Base-by-base conservation (phyloP, 169 alveolate genomes). In the Eimeria acervulina region DNA sequence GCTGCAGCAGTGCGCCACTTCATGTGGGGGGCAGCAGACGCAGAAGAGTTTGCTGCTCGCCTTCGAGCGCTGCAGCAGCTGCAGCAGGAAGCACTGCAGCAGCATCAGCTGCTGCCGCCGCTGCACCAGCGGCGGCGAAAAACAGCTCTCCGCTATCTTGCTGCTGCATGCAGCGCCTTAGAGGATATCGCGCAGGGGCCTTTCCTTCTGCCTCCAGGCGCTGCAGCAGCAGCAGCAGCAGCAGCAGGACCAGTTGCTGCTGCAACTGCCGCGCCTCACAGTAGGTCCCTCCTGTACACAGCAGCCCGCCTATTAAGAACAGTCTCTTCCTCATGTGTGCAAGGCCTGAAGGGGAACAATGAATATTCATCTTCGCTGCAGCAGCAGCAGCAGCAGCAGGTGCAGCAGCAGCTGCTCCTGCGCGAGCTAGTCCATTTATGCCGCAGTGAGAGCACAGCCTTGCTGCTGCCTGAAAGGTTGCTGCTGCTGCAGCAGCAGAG, bases 1-100 rank as follows among this genome's bases (percentile, higher is more conserved):
- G 80, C 93, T 31, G 93, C 81, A 15, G 93, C 93, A 19, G 47
- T 52, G 61, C 93, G 93, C 81, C 80, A 8, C 31, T 85, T 85
- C 40, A 36, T 87, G 83, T 87, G 81, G 93, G 42, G 93, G 8
- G 93, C 93, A 61, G 40, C 93, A 19, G 47, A 61, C 51, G 44
- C 31, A 33, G 40, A 0, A 12, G 93, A 87, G 13, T 51, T 87
- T 23, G 15, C 19, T 38, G 61, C 21, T 0, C 93, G 93, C 33
- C 38, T 87, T 10, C 26, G 47, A 33, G 78, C 40, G 47, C 83
- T 87, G 28, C 61, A 44, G 93, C 81, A 87, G 44, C 78, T 87
- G 83, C 93, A 61, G 66, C n/a, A 38, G 6, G 92, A 55, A 19
- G 33, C 68, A 21, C 17, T 59, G 92, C 93, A 36, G 26, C 93